A percentile compares a stretch with the other conserved stretches of the same genome.
Conservation (phyloP, 768 basidiomycete species). For the Pleurotus eryngii region DNA sequence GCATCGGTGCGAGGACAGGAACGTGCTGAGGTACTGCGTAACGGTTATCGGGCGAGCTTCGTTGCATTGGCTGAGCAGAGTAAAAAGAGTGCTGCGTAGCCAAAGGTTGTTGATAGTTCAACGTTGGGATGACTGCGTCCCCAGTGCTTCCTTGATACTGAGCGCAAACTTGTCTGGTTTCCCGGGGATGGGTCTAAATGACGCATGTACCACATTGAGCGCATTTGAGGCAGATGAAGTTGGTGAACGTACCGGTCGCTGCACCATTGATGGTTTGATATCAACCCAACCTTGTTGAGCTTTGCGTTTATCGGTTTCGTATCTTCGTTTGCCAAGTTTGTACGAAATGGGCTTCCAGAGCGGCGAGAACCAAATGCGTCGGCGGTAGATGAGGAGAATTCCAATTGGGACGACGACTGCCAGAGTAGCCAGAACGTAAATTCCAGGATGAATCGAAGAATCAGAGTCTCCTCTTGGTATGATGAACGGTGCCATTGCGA, state of each 20-base stretch:
- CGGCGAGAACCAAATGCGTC: slow-evolving; percentile 3
- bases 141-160: not conserved
- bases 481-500: not conserved
- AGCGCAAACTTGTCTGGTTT: too few species aligned
- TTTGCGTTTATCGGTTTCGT: slow-evolving; percentile 2
- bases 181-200: too few species aligned
- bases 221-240: not conserved
- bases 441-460: not conserved
- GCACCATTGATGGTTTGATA: not conserved
- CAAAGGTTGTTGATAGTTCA: not conserved
- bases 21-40: not conserved
- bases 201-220: too few species aligned
- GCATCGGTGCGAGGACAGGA: not conserved
- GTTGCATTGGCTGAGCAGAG: slow-evolving; percentile 2
- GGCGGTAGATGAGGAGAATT: not conserved
- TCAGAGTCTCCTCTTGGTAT: not conserved
- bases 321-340: slow-evolving; percentile 2
- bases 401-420: not conserved
- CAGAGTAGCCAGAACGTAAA: not conserved
- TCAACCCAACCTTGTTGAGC: not conserved
- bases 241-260: not conserved
- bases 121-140: not conserved
- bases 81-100: not conserved
- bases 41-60: not conserved
- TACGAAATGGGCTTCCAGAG: slow-evolving; percentile 1